Conservation (phyloP, 108 stramenopile genomes). For the Stephanodiscus minutulus region DNA sequence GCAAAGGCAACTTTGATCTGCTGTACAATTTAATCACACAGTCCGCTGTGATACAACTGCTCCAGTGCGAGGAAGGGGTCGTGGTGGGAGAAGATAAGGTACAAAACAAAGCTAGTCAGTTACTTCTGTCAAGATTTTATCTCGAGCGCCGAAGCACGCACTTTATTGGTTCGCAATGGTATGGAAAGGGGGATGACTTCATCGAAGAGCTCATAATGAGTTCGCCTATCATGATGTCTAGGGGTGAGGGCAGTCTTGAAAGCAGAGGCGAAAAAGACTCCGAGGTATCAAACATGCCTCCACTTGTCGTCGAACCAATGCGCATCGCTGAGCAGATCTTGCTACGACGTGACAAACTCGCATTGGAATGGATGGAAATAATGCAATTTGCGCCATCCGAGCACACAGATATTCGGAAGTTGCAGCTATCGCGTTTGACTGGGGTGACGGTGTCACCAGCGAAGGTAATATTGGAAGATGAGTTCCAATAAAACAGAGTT, state of each 20-base stretch:
- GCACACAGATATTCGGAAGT: slow-evolving; percentile 64
- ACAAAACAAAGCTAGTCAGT: slow-evolving; percentile 32
- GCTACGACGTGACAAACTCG: slow-evolving; percentile 55
- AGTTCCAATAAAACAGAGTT: slow-evolving; percentile 25
- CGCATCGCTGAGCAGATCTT: slow-evolving; percentile 66
- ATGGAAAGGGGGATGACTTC: slow-evolving; percentile 79
- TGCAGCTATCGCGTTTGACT: slow-evolving; percentile 55
- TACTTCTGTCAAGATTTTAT: slow-evolving; percentile 60
- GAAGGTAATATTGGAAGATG: slow-evolving; percentile 21
- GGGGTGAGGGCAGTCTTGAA: slow-evolving; percentile 22
- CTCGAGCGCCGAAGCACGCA: slow-evolving; percentile 41
- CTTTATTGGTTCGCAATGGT: slow-evolving; percentile 67
- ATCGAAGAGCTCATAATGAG: slow-evolving; percentile 61
- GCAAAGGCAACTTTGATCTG: slow-evolving; percentile 82
- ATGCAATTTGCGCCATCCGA: slow-evolving; percentile 49
- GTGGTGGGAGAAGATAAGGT: slow-evolving; percentile 21
- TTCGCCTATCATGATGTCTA: slow-evolving; percentile 43
- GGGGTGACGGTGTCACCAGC: slow-evolving; percentile 19
- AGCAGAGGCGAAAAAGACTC: background rate
- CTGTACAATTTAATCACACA: slow-evolving; percentile 63
- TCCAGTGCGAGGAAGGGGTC: slow-evolving; percentile 48
- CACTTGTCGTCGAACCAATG: slow-evolving; percentile 58
- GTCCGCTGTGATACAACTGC: slow-evolving; percentile 60
- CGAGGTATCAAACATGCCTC: background rate
- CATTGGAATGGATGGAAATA: slow-evolving; percentile 64